Percentiles rank a stretch among this genome's conserved stretches.
Conservation (phyloP, 2,329 filamentous ascomycete genomes). For the Macrophomina pseudophaseolina region DNA sequence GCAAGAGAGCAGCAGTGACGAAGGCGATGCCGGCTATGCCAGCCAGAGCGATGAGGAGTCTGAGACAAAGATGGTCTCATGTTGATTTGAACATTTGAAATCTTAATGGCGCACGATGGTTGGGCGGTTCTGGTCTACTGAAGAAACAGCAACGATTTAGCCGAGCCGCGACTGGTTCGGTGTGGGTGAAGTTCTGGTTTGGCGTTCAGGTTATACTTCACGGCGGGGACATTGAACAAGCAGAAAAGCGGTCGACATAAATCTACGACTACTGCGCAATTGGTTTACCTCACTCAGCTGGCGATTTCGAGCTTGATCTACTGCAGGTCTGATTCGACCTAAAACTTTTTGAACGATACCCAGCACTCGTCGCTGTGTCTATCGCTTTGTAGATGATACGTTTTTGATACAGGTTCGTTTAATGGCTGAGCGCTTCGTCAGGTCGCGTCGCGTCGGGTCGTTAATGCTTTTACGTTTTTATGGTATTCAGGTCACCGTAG, state of each 20-base stretch:
- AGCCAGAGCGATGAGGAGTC: slow-evolving; percentile 30
- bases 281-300: slow-evolving; percentile 6
- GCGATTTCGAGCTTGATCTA: slow-evolving; percentile 11
- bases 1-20: slow-evolving; percentile 32
- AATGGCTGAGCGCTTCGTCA: slow-evolving; percentile 3
- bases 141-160: slow-evolving; percentile 15
- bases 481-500: slow-evolving; percentile 1
- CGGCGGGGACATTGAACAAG: slow-evolving; percentile 9
- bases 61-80: slow-evolving; percentile 8
- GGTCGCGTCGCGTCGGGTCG: slow-evolving; percentile 1
- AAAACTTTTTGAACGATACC: slow-evolving; percentile 9
- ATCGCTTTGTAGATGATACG: slow-evolving; percentile 18
- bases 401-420: slow-evolving; percentile 8
- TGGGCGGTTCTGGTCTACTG: not conserved
- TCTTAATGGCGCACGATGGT: slow-evolving; percentile 6
- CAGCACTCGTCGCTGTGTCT: slow-evolving; percentile 8
- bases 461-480: slow-evolving; percentile 18
- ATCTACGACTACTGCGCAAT: slow-evolving; percentile 4
- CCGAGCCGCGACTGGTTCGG: slow-evolving; percentile 2
- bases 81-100: slow-evolving; percentile 13
- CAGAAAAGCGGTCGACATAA: slow-evolving; percentile 17
- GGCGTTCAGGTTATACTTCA: slow-evolving; percentile 7
- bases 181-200: not conserved
- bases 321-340: not conserved
- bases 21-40: slow-evolving; percentile 38